phyloP scores from a whole-genome alignment of 2,329 filamentous ascomycete species.

The Blastomyces percursus region DNA sequence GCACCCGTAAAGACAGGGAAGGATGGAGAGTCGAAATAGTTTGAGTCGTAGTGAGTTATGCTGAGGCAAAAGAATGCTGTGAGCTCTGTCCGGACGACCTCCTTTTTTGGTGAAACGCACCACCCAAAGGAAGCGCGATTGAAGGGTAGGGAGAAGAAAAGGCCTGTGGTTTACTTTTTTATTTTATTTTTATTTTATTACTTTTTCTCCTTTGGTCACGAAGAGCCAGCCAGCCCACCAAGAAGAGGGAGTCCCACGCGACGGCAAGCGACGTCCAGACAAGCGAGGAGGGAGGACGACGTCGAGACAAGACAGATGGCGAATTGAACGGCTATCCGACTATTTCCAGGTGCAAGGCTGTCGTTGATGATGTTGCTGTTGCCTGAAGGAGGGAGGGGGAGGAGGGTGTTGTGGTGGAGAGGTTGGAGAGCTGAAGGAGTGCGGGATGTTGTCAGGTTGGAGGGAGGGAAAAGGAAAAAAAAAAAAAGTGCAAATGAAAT shows the following conservation, averaged over 20 bases:
- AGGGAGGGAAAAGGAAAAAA: background rate
- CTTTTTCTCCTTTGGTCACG: background rate
- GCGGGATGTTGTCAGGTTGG: background rate
- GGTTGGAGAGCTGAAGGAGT: background rate
- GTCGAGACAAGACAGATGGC: background rate
- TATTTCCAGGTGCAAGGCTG: too few species aligned
- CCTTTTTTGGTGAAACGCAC: background rate
- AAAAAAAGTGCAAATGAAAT: background rate
- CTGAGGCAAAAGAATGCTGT: background rate
- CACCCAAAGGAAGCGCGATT: constrained; percentile 1
- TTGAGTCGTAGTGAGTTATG: background rate
- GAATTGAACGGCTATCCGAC: background rate
- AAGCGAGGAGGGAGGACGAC: background rate
- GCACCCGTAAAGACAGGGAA: constrained; percentile 2
- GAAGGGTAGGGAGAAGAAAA: background rate
- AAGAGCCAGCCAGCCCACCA: constrained; percentile 1
- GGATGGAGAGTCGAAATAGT: background rate
- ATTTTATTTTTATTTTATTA: background rate
- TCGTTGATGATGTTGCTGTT: background rate
- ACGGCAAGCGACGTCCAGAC: background rate
- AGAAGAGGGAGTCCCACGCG: background rate
- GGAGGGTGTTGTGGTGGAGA: background rate
- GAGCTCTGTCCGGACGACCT: background rate
- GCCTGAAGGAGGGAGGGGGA: background rate
- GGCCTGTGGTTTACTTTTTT: too few species aligned